Conservation (phyloP, 352 stramenopile genomes). For the Pythium insidiosum region DNA sequence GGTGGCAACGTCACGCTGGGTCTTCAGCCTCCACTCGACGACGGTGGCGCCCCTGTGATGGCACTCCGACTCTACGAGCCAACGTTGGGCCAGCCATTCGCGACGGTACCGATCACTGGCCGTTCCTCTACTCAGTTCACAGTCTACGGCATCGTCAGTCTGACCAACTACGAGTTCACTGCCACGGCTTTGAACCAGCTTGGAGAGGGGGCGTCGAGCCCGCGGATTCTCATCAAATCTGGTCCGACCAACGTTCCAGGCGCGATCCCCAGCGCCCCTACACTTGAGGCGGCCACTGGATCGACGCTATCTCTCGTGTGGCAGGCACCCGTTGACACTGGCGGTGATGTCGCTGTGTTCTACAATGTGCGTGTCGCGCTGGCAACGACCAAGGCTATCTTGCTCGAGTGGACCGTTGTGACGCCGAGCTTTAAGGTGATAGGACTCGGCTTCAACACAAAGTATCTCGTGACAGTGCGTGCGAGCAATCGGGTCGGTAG, state of each 20-base stretch:
- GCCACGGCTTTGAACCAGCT: background rate
- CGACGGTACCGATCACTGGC: conserved; percentile 4
- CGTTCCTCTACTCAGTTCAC: too few species aligned
- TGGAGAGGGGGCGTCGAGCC: background rate
- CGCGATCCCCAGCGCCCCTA: background rate
- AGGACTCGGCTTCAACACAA: conserved; percentile 22
- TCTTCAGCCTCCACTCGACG: conserved; percentile 23
- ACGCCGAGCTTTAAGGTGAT: conserved; percentile 11
- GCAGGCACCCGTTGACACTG: background rate
- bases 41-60: conserved; percentile 26
- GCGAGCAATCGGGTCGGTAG: conserved; percentile 22
- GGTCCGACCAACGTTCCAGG: background rate
- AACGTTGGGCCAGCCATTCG: conserved; percentile 12
- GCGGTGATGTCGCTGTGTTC: background rate
- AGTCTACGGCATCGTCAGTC: background rate
- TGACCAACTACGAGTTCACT: background rate
- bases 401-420: too few species aligned
- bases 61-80: conserved; percentile 35
- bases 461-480: conserved; percentile 28
- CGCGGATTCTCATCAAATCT: background rate
- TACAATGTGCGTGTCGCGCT: background rate
- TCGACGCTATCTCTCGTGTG: background rate
- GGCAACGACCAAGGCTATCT: too few species aligned
- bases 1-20: conserved; percentile 59
- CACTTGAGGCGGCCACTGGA: background rate